Evolutionary conservation across 2,329 filamentous ascomycete species (phyloP), one percentile per base, ranked within the genome.

Genomic region (Diaporthe capsici): DNA sequence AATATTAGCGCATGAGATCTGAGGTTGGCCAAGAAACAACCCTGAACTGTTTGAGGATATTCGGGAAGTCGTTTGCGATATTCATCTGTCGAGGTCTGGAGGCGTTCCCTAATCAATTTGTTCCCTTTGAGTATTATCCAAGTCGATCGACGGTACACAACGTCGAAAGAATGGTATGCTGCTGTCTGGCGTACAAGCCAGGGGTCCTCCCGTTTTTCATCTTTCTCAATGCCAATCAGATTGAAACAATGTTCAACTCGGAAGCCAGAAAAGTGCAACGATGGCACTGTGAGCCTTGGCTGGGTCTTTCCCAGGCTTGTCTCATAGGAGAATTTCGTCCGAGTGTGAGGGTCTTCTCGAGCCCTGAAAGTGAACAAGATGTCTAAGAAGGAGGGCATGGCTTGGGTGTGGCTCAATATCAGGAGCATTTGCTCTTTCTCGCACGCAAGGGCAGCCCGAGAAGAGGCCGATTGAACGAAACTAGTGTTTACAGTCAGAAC

Each of bases 371-470:
- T 76, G 42, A 80, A 72, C 12, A 78, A 15, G 12, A 80, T 73
- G 47, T 80, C 79, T 15, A 80, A 53, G 61, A 79, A 79, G 13
- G 73, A 77, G 15, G 79, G 78, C 78, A 80, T 80, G 63, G 79
- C 78, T 76, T 80, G 79, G 58, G 78, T 75, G 44, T 80, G 76
- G 12, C 77, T 79, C 6, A 80, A 71, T 39, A 80, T 55, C 12
- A 72, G 49, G 3, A 53, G 53, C 22, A 80, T 58, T 51, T 79
- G 79, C 9, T 79, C 78, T 39, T 73, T 77, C 28, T 67, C 77
- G 53, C 79, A 80, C 60, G 77, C 77, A 1, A 80, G 70, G 6
- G 78, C 53, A 2, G 68, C 71, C 20, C 74, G 70, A n/a, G 78
- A 77, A 8, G 75, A 70, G 34, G 20, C 58, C 20, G 78, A 77